Evolutionary conservation across 2,329 filamentous ascomycete species (phyloP).

Genomic region (Monilinia laxa): DNA sequence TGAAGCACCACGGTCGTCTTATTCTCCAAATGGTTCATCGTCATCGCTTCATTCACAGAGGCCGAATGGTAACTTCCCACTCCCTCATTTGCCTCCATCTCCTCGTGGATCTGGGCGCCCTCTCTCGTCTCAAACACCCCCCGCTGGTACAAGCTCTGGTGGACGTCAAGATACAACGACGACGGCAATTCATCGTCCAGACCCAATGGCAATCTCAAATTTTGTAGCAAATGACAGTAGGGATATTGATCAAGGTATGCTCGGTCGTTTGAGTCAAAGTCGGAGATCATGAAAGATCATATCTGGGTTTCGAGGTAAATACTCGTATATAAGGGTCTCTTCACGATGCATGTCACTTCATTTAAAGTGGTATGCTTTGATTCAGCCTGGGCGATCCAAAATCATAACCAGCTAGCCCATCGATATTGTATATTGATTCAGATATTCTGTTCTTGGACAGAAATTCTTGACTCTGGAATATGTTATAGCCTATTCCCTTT

Average conservation of each 20-base stretch:
- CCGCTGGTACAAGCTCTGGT: constrained; percentile 36
- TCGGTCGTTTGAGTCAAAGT: constrained; percentile 37
- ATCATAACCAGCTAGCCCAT: neutral
- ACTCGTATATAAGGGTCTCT: neutral
- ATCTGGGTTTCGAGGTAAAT: neutral
- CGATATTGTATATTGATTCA: constrained; percentile 6
- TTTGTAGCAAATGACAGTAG: constrained; percentile 39
- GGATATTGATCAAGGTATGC: constrained; percentile 40
- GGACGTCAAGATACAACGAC: constrained; percentile 19
- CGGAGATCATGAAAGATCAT: neutral
- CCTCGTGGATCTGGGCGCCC: constrained; percentile 32
- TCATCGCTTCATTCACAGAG: constrained; percentile 34
- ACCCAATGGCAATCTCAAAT: constrained; percentile 41
- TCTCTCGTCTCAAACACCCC: constrained; percentile 37
- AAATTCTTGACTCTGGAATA: neutral
- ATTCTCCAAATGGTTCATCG: constrained; percentile 40
- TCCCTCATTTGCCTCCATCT: constrained; percentile 9
- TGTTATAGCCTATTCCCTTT: neutral
- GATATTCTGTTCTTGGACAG: neutral
- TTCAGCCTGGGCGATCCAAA: neutral
- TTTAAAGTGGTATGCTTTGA: neutral
- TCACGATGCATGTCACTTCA: neutral
- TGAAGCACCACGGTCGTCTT: constrained; percentile 21
- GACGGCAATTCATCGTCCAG: constrained; percentile 25
- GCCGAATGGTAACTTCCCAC: constrained; percentile 30